These are phyloP conservation scores for Auricularia sp. DNA, from an alignment of 768 basidiomycete species.

Conservation along the genomic window DNA sequence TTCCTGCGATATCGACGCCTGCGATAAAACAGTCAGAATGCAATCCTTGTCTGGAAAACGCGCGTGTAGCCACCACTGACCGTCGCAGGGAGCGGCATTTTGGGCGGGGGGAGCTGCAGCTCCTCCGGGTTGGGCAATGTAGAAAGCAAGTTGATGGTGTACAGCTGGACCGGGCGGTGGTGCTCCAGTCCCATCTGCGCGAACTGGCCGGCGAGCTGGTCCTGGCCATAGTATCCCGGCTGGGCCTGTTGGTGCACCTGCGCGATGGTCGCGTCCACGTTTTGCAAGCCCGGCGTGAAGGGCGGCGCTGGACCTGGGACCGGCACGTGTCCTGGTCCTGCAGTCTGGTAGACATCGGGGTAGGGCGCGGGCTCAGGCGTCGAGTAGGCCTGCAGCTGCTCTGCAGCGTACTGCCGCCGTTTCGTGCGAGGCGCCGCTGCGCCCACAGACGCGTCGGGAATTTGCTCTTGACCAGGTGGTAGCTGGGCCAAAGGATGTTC, in stretches of 20 bases:
- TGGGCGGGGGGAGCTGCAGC: conserved; percentile 71
- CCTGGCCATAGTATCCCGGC: conserved; percentile 31
- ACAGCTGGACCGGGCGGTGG: conserved; percentile 63
- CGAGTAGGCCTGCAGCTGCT: conserved; percentile 84
- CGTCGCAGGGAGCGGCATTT: conserved; percentile 80
- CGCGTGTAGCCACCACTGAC: neutral
- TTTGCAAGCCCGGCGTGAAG: conserved; percentile 74
- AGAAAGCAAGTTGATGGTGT: conserved; percentile 87
- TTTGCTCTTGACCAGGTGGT: conserved; percentile 35
- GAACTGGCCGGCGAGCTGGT: conserved; percentile 75
- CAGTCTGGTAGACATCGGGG: conserved; percentile 25
- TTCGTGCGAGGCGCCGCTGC: conserved; percentile 32
- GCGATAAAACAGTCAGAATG: conserved; percentile 35
- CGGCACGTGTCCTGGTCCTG: conserved; percentile 1
- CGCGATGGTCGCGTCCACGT: conserved; percentile 45
- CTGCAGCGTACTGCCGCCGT: conserved; percentile 89
- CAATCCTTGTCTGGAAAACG: conserved; percentile 43
- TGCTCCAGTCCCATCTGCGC: conserved; percentile 34
- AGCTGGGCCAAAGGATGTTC: conserved; percentile 50
- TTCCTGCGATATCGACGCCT: neutral
- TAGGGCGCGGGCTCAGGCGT: conserved; percentile 35
- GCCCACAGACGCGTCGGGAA: conserved; percentile 19
- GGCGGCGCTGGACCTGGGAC: conserved; percentile 33
- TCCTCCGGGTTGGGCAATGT: conserved; percentile 87
- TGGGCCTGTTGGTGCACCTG: conserved; percentile 43